These are phyloP conservation scores for Suhomyces faveliae DNA, from an alignment of 805 yeast species.

Conservation along the genomic window DNA sequence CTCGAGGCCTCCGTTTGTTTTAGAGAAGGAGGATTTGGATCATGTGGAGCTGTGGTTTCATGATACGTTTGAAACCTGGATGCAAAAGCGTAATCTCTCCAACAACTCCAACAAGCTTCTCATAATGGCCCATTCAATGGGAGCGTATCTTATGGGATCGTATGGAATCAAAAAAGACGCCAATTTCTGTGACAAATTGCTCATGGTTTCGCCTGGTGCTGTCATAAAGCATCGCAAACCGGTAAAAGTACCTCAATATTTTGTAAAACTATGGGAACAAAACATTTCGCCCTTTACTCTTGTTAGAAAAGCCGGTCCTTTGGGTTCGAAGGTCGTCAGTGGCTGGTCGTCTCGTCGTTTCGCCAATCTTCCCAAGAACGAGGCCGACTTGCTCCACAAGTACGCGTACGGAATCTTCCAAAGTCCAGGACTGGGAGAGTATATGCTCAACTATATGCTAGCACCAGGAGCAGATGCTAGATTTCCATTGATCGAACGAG, in stretches of 20 bases:
- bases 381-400: conserved; percentile 59
- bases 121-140: conserved; percentile 86
- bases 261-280: conserved; percentile 76
- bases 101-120: conserved; percentile 42
- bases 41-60: conserved; percentile 63
- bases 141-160: conserved; percentile 76
- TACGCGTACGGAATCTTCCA: conserved; percentile 85
- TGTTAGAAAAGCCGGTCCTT: conserved; percentile 73
- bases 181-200: conserved; percentile 57
- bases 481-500: conserved; percentile 58
- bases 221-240: conserved; percentile 49
- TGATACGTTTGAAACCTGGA: conserved; percentile 66
- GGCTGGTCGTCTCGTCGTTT: conserved; percentile 90
- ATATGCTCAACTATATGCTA: conserved; percentile 75
- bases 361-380: conserved; percentile 48
- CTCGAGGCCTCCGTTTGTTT: conserved; percentile 68
- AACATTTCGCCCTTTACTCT: conserved; percentile 83
- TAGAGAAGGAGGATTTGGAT: conserved; percentile 38
- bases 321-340: conserved; percentile 82
- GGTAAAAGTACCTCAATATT: conserved; percentile 70
- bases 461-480: conserved; percentile 93
- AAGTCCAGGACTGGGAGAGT: conserved; percentile 90
- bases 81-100: conserved; percentile 43
- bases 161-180: conserved; percentile 62
- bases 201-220: conserved; percentile 92